Base-by-base conservation (phyloP, 163 green algal species). In the Scenedesmus sp. region DNA sequence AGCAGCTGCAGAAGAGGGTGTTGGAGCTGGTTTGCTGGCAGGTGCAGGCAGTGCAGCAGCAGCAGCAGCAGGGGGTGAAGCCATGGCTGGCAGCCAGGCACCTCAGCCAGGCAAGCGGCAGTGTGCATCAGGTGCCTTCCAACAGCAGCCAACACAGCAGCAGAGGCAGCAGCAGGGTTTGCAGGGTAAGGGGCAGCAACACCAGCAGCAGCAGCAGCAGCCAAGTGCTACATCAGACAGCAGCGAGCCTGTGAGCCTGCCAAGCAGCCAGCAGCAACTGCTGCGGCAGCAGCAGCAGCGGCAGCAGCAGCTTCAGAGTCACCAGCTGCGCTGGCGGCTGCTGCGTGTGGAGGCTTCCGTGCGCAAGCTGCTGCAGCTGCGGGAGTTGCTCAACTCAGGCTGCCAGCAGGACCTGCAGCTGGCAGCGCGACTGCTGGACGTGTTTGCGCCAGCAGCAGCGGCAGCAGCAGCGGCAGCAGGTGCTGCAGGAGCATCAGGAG, bases 311-410 rank as follows among this genome's bases (percentile, higher is more conserved):
- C 78, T 24, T 20, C 78, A 33, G 42, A 44, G 24, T 30, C 78
- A 33, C 9, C 78, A 83, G 78, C 78, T 53, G 65, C 65, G 65
- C 30, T 76, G 65, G 65, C 65, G 30, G 65, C 65, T 76, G 65
- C 6, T 76, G 65, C 65, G 65, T 2, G 65, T 76, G 6, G 65
- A 76, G 0, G 65, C 65, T 20, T 40, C 65, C 37, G 40, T 42
- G 9, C 40, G 40, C 1, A 10, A 9, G 78, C 78, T 56, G 78
- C 78, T 59, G 78, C 78, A 59, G 78, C 78, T 46, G n/a, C 35
- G 35, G 35, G 35, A 33, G 18, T 35, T 81, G 72, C 72, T 76
- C 3, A 76, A 76, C 30, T 76, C 65, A 76, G 65, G 65, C 2
- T 16, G 30, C 30, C 65, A 40, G 65, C 30, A 76, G 30, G 65